These are phyloP conservation scores for Malassezia obtusa DNA, from an alignment of 1,284 basidiomycete genomes.

Conservation along the genomic window DNA sequence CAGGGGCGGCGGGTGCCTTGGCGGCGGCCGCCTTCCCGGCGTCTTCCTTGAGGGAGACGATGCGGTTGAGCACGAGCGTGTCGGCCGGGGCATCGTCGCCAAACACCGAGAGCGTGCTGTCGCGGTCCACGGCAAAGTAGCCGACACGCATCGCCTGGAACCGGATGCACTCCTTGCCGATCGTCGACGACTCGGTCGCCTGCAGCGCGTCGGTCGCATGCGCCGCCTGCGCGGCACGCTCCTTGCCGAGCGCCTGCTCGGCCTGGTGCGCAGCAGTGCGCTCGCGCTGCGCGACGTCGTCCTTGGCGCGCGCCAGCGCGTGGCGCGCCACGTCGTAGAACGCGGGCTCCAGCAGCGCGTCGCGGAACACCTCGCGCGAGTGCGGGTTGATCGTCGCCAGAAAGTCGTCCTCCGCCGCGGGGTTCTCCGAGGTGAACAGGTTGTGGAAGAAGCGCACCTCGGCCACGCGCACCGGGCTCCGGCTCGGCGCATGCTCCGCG, in stretches of 20 bases:
- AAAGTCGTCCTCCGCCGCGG: conserved; percentile 64
- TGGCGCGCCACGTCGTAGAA: conserved; percentile 76
- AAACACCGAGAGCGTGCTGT: conserved; percentile 23
- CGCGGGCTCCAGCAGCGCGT: conserved; percentile 76
- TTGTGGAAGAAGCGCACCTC: conserved; percentile 87
- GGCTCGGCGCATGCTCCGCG: conserved; percentile 66
- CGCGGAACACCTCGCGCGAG: conserved; percentile 66
- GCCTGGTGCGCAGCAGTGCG: conserved; percentile 53
- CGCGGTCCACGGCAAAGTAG: conserved; percentile 87
- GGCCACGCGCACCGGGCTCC: conserved; percentile 71
- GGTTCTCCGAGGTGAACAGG: conserved; percentile 88
- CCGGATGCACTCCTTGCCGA: conserved; percentile 83
- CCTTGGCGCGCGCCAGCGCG: conserved; percentile 59
- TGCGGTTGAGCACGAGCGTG: conserved; percentile 76
- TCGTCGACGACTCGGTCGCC: background rate
- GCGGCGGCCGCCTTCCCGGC: conserved; percentile 63
- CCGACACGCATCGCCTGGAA: conserved; percentile 95
- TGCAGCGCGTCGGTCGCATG: background rate
- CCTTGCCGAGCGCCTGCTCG: conserved; percentile 20
- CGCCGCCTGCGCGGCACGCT: background rate
- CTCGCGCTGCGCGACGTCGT: conserved; percentile 55
- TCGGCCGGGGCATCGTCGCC: conserved; percentile 56
- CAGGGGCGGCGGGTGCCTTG: conserved; percentile 88
- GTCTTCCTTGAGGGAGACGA: conserved; percentile 92
- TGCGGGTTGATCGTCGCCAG: conserved; percentile 67